Conservation (phyloP, 1,284 basidiomycete genomes). For the Vanrija humicola region DNA sequence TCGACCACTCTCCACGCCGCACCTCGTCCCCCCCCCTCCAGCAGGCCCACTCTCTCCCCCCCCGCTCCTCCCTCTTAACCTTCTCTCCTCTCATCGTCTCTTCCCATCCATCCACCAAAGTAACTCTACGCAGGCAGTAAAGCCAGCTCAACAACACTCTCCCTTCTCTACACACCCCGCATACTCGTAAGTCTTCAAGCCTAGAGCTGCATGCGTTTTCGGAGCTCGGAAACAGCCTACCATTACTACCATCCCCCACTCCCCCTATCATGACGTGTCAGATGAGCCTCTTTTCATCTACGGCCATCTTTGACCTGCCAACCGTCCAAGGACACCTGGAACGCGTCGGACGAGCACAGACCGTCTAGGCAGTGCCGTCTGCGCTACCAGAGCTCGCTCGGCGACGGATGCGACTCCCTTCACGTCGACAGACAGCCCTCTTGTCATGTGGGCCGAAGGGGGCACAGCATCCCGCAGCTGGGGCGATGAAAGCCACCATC, state of each 20-base stretch:
- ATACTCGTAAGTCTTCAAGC: not conserved
- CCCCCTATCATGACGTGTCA: not conserved
- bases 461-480: too few relatives aligned
- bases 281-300: too few relatives aligned
- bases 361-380: too few relatives aligned
- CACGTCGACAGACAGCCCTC: not conserved
- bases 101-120: constrained; percentile 6
- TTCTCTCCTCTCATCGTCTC: constrained; percentile 1
- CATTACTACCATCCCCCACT: not conserved
- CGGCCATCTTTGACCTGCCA: too few relatives aligned
- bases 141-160: not conserved
- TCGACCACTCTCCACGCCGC: constrained; percentile 8
- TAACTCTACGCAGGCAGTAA: not conserved
- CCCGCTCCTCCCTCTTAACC: constrained; percentile 6
- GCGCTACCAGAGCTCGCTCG: too few relatives aligned
- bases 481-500: not conserved
- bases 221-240: too few relatives aligned
- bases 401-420: not conserved
- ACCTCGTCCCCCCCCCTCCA: constrained; percentile 1
- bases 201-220: too few relatives aligned
- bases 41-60: constrained; percentile 7
- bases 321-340: too few relatives aligned
- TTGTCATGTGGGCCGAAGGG: too few relatives aligned
- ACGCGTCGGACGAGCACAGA: too few relatives aligned
- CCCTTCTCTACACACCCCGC: not conserved